Evolutionary conservation across 805 yeast genomes (phyloP), one percentile per base, ranked within the genome.

Genomic region (Metschnikowia kofuensis): DNA sequence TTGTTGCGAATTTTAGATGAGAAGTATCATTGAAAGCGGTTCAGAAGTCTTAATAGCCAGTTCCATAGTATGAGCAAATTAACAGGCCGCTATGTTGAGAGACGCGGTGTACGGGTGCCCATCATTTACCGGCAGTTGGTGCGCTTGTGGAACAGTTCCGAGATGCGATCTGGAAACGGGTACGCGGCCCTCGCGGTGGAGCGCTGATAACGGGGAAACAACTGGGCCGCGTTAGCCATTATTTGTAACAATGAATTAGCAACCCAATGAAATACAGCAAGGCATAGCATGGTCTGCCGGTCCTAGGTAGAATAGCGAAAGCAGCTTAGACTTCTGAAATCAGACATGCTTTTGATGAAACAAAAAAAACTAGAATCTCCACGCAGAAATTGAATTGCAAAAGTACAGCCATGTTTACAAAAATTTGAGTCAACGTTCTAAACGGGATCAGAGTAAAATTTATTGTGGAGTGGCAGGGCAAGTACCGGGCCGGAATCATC

Each of bases 41-140:
- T 45, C 39, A 10, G 35, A 40, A 45, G 38, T 15, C 28, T 26
- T 40, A 39, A 41, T 36, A 37, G 30, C 31, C 14, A 14, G 16
- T 27, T 35, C 42, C 50, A 46, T 49, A 49, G 50, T 45, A 34
- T 46, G 53, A 49, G 52, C 52, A 49, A 49, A 42, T 45, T 28
- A 42, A 38, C 13, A 14, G 12, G 46, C 35, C 27, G 31, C 47
- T 11, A n/a, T 12, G 13, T 32, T 35, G 31, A 27, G 28, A 39
- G 11, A 27, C 39, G 12, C 30, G 49, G 50, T 43, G 50, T 38
- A 43, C 50, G 50, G 47, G 41, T 40, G 35, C 30, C 15, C 28
- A 13, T n/a, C 7, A 15, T 16, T 7, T 26, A 21, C 14, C 8
- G 28, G 28, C 42, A 15, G 16, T 21, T 11, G 16, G 29, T 21